Evolutionary conservation across 805 yeast species (phyloP), one percentile per base, ranked within the genome.

Genomic region (Candida pseudofarinosa): DNA sequence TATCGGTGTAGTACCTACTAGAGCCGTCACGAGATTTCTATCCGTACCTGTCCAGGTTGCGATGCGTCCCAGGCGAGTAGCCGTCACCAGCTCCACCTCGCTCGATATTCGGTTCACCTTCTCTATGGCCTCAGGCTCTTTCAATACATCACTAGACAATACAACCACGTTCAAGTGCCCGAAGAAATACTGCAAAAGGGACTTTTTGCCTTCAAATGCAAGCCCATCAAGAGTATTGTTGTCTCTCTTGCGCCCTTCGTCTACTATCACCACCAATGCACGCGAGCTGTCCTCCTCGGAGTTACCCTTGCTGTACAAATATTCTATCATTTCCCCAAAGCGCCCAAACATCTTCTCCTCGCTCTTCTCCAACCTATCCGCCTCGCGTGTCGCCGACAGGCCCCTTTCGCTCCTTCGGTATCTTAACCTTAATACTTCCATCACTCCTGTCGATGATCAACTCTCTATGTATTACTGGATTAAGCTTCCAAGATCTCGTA

Each of bases 1-100:
- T 19, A 23, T 16, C 23, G 28, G 28, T n/a, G n/a, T n/a, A n/a
- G n/a, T n/a, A n/a, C n/a, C n/a, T n/a, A n/a, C n/a, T n/a, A n/a
- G n/a, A n/a, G n/a, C n/a, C 28, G 10, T 23, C 28, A 23, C 28
- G 10, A 10, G 10, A 23, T 23, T 10, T 6, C 45, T 39, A 3
- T 66, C 62, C 7, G 71, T 65, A 14, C 73, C 74, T 1, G 73
- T 69, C 74, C 74, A 69, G 14, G 65, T 61, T 56, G 72, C 62
- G 47, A 74, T 63, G 41, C 71, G 55, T n/a, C 61, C 39, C 39
- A 69, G 60, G 37, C 76, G 54, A 40, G 62, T 56, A 19, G 55
- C 45, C 8, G 68, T 54, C 36, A 61, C 48, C 10, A 48, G 31
- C 23, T 56, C 54, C 35, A 64, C 57, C 36, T 54, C 47, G 14